A percentile compares a stretch with the other conserved stretches of the same genome.
Conservation (phyloP, 129 eudicot species). For the Erigeron canadensis region DNA sequence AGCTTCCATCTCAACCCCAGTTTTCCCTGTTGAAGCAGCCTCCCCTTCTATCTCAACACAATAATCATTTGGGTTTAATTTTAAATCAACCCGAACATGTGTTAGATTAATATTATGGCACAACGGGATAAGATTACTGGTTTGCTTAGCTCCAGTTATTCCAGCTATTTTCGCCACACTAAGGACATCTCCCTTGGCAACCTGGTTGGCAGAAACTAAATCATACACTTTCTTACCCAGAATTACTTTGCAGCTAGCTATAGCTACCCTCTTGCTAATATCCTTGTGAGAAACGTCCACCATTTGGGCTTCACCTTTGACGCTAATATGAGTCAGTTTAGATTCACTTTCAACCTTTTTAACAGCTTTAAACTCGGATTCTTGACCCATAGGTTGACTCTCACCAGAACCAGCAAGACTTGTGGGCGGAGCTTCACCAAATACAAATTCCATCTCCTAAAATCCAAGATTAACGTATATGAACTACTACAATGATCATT, state of each 20-base stretch:
- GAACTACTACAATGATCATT: not conserved
- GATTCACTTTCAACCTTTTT: slow-evolving; percentile 20
- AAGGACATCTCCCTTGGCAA: slow-evolving; percentile 86
- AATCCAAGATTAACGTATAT: slow-evolving; percentile 1
- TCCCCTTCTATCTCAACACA: slow-evolving; percentile 72
- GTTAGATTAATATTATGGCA: slow-evolving; percentile 77
- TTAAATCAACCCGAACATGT: slow-evolving; percentile 59
- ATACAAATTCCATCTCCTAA: slow-evolving; percentile 86
- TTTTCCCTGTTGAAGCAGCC: slow-evolving; percentile 75
- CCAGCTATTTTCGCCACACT: slow-evolving; percentile 86
- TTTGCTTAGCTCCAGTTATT: slow-evolving; percentile 73
- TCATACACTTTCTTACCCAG: slow-evolving; percentile 67
- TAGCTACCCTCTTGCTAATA: slow-evolving; percentile 68
- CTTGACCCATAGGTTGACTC: slow-evolving; percentile 43
- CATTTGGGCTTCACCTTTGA: slow-evolving; percentile 88
- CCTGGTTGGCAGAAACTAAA: slow-evolving; percentile 79
- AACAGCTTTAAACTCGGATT: slow-evolving; percentile 22
- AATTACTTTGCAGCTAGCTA: slow-evolving; percentile 82
- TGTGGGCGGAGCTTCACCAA: slow-evolving; percentile 78
- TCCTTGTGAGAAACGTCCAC: slow-evolving; percentile 83
- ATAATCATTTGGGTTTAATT: slow-evolving; percentile 49
- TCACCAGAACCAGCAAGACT: slow-evolving; percentile 49
- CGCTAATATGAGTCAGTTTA: slow-evolving; percentile 57
- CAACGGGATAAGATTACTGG: slow-evolving; percentile 82
- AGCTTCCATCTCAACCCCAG: slow-evolving; percentile 98